Evolutionary conservation across 2,329 filamentous ascomycete species (phyloP).

Genomic region (Zymoseptoria brevis): DNA sequence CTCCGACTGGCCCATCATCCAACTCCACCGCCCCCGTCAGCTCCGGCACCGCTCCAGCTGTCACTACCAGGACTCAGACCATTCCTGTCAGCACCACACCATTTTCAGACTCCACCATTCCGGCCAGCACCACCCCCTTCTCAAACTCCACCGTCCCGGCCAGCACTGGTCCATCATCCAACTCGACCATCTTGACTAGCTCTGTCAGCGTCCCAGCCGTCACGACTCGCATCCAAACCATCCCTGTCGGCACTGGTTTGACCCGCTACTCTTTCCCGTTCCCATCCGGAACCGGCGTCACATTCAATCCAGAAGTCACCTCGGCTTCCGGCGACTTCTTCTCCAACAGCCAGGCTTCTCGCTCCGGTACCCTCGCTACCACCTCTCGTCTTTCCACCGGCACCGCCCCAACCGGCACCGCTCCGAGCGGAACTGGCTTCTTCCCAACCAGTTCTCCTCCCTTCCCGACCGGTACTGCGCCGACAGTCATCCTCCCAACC

Average conservation of each 20-base stretch:
- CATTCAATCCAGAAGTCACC: not conserved
- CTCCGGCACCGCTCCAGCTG: not conserved
- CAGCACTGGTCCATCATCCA: not conserved
- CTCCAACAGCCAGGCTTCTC: not conserved
- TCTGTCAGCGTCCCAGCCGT: not conserved
- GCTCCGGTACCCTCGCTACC: not conserved
- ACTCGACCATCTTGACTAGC: not conserved
- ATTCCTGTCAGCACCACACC: not conserved
- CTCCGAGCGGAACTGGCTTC: not conserved
- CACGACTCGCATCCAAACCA: not conserved
- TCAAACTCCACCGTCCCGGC: not conserved
- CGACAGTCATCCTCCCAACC: not conserved
- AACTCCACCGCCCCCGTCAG: not conserved
- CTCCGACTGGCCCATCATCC: not conserved
- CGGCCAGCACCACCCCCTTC: not conserved
- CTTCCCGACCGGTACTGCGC: constrained; percentile 2
- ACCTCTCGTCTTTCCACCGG: not conserved
- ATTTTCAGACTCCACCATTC: not conserved
- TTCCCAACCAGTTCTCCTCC: not conserved
- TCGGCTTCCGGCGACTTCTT: not conserved
- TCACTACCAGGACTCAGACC: not conserved
- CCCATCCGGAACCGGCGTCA: not conserved
- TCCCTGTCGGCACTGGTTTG: not conserved
- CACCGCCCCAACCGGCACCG: constrained; percentile 1
- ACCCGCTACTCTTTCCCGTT: not conserved